A percentile compares a stretch with the other conserved stretches of the same genome.
Conservation (phyloP, 257 asterid species). For the Solanum commersonii region DNA sequence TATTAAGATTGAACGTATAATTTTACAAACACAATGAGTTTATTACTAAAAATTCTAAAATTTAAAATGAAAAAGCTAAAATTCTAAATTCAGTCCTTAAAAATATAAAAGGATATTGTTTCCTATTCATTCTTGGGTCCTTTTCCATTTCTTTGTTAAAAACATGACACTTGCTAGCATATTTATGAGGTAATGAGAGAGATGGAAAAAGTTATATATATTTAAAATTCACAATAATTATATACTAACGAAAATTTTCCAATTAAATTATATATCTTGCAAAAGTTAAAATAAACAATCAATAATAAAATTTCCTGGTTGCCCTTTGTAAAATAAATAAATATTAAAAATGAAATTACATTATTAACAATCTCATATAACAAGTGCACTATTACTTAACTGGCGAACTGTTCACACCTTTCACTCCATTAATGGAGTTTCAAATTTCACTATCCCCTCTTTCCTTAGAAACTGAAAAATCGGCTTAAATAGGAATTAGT, state of each 20-base stretch:
- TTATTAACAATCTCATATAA: background rate
- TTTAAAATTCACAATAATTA: background rate
- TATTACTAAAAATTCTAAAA: no score
- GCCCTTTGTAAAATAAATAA: background rate
- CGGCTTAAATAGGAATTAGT: background rate
- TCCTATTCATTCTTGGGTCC: background rate
- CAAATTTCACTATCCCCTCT: background rate
- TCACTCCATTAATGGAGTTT: no score
- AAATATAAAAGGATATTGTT: background rate
- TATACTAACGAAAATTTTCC: background rate
- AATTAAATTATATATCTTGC: background rate
- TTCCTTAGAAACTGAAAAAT: no score
- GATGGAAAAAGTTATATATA: background rate
- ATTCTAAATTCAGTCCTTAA: no score
- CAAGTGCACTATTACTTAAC: no score
- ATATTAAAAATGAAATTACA: no score
- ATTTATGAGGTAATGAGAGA: background rate
- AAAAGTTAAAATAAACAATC: no score
- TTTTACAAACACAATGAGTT: no score
- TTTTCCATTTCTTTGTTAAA: background rate
- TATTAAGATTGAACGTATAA: no score
- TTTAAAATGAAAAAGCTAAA: no score
- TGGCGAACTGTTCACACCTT: no score
- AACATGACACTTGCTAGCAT: background rate
- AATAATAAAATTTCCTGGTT: background rate